phyloP scores from a whole-genome alignment of 2,329 filamentous ascomycete species.

The Pyrenochaeta sp. region DNA sequence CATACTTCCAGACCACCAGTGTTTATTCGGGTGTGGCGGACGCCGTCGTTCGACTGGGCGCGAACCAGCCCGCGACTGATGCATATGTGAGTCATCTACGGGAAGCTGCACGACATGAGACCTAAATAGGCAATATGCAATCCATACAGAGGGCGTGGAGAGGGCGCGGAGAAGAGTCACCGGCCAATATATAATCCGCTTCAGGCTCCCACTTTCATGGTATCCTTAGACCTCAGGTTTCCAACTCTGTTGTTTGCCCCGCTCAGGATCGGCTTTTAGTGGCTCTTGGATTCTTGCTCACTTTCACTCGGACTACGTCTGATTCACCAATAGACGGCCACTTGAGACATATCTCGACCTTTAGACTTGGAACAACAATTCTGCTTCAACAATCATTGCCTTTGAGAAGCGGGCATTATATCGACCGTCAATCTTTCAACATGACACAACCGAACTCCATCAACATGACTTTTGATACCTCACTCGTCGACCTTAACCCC shows the following conservation, averaged over 20 bases:
- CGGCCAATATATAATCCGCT: slow-evolving; percentile 28
- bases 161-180: slow-evolving; percentile 23
- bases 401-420: not conserved
- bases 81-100: slow-evolving; percentile 42
- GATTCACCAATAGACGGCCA: not conserved
- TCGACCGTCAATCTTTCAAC: not conserved
- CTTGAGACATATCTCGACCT: not conserved
- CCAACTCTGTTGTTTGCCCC: slow-evolving; percentile 6
- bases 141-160: slow-evolving; percentile 21
- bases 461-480: slow-evolving; percentile 51
- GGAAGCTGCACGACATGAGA: slow-evolving; percentile 38
- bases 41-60: slow-evolving; percentile 17
- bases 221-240: slow-evolving; percentile 16
- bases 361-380: not conserved
- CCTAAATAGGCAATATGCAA: slow-evolving; percentile 28
- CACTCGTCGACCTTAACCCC: slow-evolving; percentile 45
- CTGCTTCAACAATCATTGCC: not conserved
- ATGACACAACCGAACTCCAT: slow-evolving; percentile 49
- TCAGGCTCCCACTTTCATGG: slow-evolving; percentile 15
- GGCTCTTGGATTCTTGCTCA: not conserved
- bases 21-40: slow-evolving; percentile 3
- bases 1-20: not conserved
- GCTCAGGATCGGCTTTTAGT: not conserved
- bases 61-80: slow-evolving; percentile 8
- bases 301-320: not conserved